Conservation (phyloP, 2,329 filamentous ascomycete species). For the Aspergillus intermedius region DNA sequence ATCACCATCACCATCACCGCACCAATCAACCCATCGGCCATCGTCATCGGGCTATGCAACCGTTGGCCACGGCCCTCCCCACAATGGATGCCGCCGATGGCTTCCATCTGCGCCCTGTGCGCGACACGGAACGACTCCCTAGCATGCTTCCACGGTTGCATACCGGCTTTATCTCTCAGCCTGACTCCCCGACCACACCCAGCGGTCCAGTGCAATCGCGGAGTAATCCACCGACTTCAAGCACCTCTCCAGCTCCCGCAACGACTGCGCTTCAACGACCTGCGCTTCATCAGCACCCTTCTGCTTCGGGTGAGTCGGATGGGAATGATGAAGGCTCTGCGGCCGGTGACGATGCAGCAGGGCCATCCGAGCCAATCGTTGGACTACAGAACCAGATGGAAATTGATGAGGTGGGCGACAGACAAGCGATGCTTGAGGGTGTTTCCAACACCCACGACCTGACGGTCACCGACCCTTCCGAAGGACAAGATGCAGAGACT, state of each 20-base stretch:
- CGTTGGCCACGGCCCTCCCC: constrained; percentile 60
- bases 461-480: constrained; percentile 70
- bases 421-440: constrained; percentile 68
- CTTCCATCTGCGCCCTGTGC: constrained; percentile 69
- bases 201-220: constrained; percentile 59
- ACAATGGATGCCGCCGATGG: constrained; percentile 63
- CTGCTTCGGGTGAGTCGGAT: constrained; percentile 77
- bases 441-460: constrained; percentile 66
- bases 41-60: constrained; percentile 55
- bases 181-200: constrained; percentile 83
- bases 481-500: constrained; percentile 78
- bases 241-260: constrained; percentile 47
- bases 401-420: constrained; percentile 81
- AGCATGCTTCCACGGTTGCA: constrained; percentile 70
- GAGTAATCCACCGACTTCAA: constrained; percentile 38
- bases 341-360: constrained; percentile 58
- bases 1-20: constrained; percentile 42
- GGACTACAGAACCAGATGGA: constrained; percentile 77
- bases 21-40: constrained; percentile 40
- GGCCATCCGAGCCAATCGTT: constrained; percentile 61
- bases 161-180: constrained; percentile 72
- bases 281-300: constrained; percentile 83
- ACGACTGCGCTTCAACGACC: constrained; percentile 57
- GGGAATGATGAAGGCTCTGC: constrained; percentile 74
- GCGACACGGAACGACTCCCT: constrained; percentile 73